phyloP scores from a whole-genome alignment of 2,329 filamentous ascomycete genomes.

The Epichloe aotearoae region DNA sequence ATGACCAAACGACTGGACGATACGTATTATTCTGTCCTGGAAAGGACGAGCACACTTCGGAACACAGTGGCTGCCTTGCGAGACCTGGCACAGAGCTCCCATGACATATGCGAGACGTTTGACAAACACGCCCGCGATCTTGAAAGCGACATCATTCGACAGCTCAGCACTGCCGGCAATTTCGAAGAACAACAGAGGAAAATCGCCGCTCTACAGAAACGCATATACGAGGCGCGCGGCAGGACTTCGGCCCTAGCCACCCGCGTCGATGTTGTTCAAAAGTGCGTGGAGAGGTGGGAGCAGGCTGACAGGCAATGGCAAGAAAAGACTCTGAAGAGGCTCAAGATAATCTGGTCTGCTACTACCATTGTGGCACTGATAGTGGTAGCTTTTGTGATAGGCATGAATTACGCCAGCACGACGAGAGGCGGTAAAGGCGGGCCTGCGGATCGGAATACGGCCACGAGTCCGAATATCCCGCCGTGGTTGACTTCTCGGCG shows the following conservation, averaged over 20 bases:
- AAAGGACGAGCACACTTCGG: constrained; percentile 52
- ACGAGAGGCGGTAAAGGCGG: constrained; percentile 1
- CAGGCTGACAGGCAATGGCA: constrained; percentile 53
- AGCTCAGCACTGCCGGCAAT: constrained; percentile 46
- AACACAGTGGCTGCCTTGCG: constrained; percentile 51
- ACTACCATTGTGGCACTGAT: constrained; percentile 36
- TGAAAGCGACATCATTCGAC: constrained; percentile 43
- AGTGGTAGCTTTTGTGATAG: constrained; percentile 29
- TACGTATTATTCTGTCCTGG: constrained; percentile 59
- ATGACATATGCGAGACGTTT: constrained; percentile 45
- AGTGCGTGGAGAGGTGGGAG: constrained; percentile 55
- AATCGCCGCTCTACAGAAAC: constrained; percentile 46
- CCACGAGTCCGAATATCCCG: constrained; percentile 4
- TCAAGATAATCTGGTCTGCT: constrained; percentile 51
- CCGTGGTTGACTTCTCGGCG: constrained; percentile 7
- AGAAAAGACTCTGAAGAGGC: constrained; percentile 48
- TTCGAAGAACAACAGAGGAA: constrained; percentile 53
- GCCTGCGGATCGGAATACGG: background rate
- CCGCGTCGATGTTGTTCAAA: constrained; percentile 50
- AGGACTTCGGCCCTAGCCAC: constrained; percentile 46
- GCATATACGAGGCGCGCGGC: constrained; percentile 46
- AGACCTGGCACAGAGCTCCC: constrained; percentile 50
- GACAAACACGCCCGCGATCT: constrained; percentile 44
- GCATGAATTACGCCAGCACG: constrained; percentile 13
- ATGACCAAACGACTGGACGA: constrained; percentile 57